Evolutionary conservation across 78 protist genomes (phyloP).

Genomic region (Creolimax fragrantissima): DNA sequence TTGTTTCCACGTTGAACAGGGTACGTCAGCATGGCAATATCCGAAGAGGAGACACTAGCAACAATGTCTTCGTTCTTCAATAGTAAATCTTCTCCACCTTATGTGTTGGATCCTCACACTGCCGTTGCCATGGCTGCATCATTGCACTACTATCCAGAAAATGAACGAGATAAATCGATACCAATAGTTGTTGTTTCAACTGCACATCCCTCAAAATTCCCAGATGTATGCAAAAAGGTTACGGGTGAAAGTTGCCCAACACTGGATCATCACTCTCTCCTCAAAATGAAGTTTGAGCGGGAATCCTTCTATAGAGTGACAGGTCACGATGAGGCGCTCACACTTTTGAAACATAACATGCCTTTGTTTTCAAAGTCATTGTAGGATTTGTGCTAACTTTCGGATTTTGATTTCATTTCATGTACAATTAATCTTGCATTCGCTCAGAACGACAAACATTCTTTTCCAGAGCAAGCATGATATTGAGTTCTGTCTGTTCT

Average conservation of each 20-base stretch:
- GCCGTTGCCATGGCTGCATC: neutral
- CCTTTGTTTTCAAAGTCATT: neutral
- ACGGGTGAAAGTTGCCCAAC: neutral
- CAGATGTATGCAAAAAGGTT: neutral
- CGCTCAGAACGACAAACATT: too few species aligned
- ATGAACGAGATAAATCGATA: neutral
- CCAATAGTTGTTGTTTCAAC: neutral
- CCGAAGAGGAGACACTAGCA: neutral
- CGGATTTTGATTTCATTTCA: too few species aligned
- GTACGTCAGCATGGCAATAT: neutral
- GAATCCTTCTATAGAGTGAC: neutral
- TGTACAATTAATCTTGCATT: too few species aligned
- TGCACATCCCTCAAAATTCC: neutral
- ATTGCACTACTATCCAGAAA: neutral
- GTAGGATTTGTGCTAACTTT: too few species aligned
- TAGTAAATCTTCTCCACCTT: neutral
- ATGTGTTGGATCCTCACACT: neutral
- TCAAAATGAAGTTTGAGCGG: neutral
- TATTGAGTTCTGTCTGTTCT: too few species aligned
- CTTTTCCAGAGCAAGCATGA: too few species aligned
- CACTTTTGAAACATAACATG: neutral
- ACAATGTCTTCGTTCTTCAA: neutral
- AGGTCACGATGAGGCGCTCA: neutral
- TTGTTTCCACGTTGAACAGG: neutral
- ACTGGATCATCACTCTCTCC: neutral